Conservation (phyloP, 2,329 filamentous ascomycete species). For the Mariannaea sp. region DNA sequence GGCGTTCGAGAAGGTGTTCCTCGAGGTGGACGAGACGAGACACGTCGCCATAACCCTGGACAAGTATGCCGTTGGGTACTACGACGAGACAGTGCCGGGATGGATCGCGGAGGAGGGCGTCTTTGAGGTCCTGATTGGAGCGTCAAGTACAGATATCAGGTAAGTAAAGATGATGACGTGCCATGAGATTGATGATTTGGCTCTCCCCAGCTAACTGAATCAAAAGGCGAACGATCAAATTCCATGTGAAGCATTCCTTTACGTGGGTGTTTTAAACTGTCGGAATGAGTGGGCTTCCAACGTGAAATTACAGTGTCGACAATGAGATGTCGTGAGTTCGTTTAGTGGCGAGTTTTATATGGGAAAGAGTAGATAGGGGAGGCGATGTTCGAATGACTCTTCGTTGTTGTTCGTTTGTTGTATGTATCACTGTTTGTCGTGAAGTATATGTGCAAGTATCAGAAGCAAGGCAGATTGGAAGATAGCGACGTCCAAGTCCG, state of each 20-base stretch:
- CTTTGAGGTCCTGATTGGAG: conserved; percentile 65
- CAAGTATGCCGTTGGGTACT: conserved; percentile 63
- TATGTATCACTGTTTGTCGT: background rate
- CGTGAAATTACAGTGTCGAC: background rate
- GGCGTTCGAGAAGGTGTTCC: conserved; percentile 67
- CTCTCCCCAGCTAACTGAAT: no score
- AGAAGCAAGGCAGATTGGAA: background rate
- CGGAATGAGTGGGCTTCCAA: background rate
- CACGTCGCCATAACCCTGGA: conserved; percentile 53
- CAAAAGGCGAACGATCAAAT: conserved; percentile 54
- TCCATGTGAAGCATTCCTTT: conserved; percentile 67
- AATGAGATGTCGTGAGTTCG: no score
- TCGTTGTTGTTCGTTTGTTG: conserved; percentile 4
- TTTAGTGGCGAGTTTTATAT: no score
- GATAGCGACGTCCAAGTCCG: no score
- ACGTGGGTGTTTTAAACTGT: conserved; percentile 64
- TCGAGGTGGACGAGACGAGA: conserved; percentile 61
- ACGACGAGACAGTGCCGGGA: conserved; percentile 59
- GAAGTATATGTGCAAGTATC: background rate
- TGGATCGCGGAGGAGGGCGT: conserved; percentile 71
- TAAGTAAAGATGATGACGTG: conserved; percentile 42
- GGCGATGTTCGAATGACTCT: no score
- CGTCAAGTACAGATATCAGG: conserved; percentile 67
- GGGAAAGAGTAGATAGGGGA: no score
- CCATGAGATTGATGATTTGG: background rate